Evolutionary conservation across 2,329 filamentous ascomycete species (phyloP).

Genomic region (Aspergillus sclerotialis): DNA sequence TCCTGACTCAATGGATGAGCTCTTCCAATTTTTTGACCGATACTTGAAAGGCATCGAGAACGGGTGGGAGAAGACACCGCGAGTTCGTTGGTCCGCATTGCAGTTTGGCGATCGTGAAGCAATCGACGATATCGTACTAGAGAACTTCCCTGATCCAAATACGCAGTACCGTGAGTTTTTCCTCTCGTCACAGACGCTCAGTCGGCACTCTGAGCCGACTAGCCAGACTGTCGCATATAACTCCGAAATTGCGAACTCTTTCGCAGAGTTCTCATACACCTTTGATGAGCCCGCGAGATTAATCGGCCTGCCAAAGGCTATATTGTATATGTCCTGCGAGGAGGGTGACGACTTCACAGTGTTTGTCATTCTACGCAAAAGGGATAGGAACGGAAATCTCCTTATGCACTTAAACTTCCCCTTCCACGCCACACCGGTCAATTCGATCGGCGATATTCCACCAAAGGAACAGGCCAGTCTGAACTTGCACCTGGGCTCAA

Average conservation of each 20-base stretch:
- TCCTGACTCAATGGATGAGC: conserved; percentile 5
- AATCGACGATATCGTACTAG: conserved; percentile 23
- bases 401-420: conserved; percentile 41
- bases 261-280: conserved; percentile 31
- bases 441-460: conserved; percentile 19
- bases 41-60: conserved; percentile 4
- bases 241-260: conserved; percentile 17
- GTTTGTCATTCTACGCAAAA: conserved; percentile 40
- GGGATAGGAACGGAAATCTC: conserved; percentile 35
- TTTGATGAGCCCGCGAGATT: conserved; percentile 35
- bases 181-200: too few species aligned
- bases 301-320: conserved; percentile 42
- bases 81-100: conserved; percentile 4
- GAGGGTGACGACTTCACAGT: conserved; percentile 40
- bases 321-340: conserved; percentile 40
- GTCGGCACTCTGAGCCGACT: neutral
- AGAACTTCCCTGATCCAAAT: conserved; percentile 28
- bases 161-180: conserved; percentile 29
- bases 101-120: conserved; percentile 26
- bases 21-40: conserved; percentile 3
- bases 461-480: conserved; percentile 33
- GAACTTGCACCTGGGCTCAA: conserved; percentile 37
- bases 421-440: conserved; percentile 23
- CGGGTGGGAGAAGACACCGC: conserved; percentile 5
- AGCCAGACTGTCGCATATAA: conserved; percentile 22